Evolutionary conservation across 306 rosid species (phyloP).

Genomic region (Cicer cuneatum): DNA sequence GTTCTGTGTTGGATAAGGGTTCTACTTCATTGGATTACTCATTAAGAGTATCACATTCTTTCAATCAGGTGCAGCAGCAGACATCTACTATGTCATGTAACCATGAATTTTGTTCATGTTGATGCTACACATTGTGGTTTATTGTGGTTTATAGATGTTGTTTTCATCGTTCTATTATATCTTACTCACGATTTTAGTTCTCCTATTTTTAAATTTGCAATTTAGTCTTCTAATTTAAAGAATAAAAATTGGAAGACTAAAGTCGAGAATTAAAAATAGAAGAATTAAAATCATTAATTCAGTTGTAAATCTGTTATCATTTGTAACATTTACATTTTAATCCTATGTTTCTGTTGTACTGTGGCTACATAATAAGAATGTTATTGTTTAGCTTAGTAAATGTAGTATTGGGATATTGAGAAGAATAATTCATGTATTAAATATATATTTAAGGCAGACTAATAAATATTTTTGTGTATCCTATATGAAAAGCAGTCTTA

Average conservation of each 20-base stretch:
- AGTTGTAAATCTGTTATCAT: not conserved
- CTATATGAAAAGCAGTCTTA: too few species aligned
- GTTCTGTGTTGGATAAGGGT: constrained; percentile 68
- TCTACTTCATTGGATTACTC: constrained; percentile 66
- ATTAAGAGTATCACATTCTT: constrained; percentile 55
- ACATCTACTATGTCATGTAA: constrained; percentile 46
- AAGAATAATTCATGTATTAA: too few species aligned
- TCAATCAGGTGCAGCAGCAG: constrained; percentile 18
- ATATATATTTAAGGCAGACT: too few species aligned
- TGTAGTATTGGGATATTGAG: too few species aligned
- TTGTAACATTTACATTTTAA: not conserved
- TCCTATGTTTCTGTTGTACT: not conserved
- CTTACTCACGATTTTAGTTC: not conserved
- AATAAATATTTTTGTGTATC: too few species aligned
- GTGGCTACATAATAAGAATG: not conserved
- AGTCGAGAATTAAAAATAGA: too few species aligned
- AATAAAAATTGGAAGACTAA: too few species aligned
- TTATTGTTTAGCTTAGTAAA: not conserved
- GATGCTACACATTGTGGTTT: not conserved
- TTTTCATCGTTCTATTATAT: not conserved
- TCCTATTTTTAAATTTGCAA: not conserved
- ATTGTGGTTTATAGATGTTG: not conserved
- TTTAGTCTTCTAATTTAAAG: too few species aligned
- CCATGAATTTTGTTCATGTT: constrained; percentile 38
- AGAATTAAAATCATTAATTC: too few species aligned